Conservation (phyloP, 202 grass and related monocot species). For the Digitaria exilis region DNA sequence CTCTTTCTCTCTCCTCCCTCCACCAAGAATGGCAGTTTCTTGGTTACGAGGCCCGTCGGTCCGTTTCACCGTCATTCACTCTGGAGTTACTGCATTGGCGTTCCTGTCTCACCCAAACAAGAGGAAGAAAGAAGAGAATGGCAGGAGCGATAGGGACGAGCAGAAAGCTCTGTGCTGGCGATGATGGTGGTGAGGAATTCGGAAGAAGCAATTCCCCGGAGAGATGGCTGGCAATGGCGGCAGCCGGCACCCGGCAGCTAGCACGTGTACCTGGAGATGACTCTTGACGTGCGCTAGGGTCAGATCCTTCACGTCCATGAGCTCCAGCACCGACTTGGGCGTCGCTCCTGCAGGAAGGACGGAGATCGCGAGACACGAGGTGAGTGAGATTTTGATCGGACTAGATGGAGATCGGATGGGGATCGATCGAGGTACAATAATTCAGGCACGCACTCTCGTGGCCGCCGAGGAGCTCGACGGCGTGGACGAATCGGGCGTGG, state of each 20-base stretch:
- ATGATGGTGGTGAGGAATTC: neutral
- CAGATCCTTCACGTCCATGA: conserved; percentile 99
- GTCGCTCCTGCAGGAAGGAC: conserved; percentile 75
- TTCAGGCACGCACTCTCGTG: conserved; percentile 92
- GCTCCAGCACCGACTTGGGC: conserved; percentile 96
- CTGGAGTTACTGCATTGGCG: conserved; percentile 57
- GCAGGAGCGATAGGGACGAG: conserved; percentile 20
- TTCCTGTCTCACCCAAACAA: conserved; percentile 56
- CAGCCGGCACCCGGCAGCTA: neutral
- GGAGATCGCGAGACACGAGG: neutral
- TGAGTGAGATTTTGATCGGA: neutral
- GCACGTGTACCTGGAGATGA: conserved; percentile 89
- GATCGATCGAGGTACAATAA: too few species aligned
- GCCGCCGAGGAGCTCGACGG: conserved; percentile 95
- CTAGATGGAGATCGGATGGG: neutral
- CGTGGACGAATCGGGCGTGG: conserved; percentile 92
- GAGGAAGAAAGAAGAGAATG: neutral
- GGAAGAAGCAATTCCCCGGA: neutral
- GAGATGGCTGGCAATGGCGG: conserved; percentile 25
- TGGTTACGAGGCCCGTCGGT: conserved; percentile 35
- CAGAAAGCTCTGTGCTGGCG: neutral
- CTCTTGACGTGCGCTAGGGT: conserved; percentile 99
- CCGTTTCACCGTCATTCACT: conserved; percentile 48
- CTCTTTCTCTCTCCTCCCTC: conserved; percentile 31
- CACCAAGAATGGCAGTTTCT: conserved; percentile 78